Percentiles rank a stretch among this genome's conserved stretches.
These are phyloP conservation scores for Hericium coralloides DNA, from an alignment of 768 basidiomycete species.

Conservation along the genomic window DNA sequence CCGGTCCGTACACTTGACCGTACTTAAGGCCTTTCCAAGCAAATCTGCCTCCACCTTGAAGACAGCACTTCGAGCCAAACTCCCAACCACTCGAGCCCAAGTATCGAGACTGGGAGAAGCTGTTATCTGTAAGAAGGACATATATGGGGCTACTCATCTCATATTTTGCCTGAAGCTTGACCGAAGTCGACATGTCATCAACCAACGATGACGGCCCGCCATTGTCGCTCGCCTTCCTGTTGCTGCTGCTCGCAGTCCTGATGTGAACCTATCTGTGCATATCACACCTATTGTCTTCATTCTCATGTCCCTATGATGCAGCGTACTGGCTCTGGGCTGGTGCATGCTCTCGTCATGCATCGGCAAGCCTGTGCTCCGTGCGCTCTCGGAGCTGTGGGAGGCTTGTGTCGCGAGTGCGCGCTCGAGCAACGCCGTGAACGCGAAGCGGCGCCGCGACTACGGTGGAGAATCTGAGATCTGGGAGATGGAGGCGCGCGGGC, in stretches of 20 bases:
- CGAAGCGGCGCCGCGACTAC: conserved; percentile 26
- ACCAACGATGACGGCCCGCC: no score
- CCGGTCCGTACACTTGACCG: no score
- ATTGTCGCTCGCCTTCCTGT: conserved; percentile 22
- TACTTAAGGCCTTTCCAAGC: no score
- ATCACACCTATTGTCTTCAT: not conserved
- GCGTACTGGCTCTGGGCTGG: conserved; percentile 44
- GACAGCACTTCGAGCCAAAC: no score
- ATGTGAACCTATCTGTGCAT: conserved; percentile 28
- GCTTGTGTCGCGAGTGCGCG: conserved; percentile 33
- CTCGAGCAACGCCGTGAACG: conserved; percentile 10
- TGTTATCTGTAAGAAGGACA: no score
- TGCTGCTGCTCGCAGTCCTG: conserved; percentile 39
- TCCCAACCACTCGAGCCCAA: no score
- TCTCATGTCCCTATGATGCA: conserved; percentile 16
- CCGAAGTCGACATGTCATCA: no score
- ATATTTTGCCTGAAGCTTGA: no score
- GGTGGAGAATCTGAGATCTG: conserved; percentile 43
- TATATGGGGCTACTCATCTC: no score
- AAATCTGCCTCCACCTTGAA: no score
- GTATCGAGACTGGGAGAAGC: no score
- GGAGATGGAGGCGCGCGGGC: conserved; percentile 48
- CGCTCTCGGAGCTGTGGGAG: conserved; percentile 42
- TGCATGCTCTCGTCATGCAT: conserved; percentile 63
- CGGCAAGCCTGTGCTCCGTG: conserved; percentile 38